These are phyloP conservation scores for Bacterosira constricta DNA, from an alignment of 108 stramenopile species.

Conservation along the genomic window DNA sequence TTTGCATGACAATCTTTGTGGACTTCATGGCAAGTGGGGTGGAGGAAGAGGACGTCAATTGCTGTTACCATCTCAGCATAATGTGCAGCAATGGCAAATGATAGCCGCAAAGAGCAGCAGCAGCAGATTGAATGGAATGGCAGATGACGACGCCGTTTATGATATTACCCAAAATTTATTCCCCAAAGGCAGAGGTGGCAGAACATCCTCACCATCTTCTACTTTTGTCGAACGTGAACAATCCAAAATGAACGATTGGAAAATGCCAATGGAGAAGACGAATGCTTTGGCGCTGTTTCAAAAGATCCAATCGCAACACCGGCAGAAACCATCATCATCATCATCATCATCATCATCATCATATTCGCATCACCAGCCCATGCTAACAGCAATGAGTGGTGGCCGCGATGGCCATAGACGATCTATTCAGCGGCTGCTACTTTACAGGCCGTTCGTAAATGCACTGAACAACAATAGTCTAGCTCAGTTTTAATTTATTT, in stretches of 20 bases:
- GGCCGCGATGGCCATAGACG: too few relatives aligned
- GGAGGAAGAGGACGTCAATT: neutral
- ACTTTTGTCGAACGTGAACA: constrained; percentile 11
- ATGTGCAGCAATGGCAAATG: neutral
- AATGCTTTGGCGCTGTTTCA: neutral
- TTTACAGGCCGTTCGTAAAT: too few relatives aligned
- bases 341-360: too few relatives aligned
- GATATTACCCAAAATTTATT: constrained; percentile 24
- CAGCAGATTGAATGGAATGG: neutral
- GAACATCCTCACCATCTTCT: neutral
- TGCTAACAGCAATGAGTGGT: too few relatives aligned
- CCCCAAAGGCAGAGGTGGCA: constrained; percentile 1
- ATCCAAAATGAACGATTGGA: constrained; percentile 29
- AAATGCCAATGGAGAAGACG: neutral
- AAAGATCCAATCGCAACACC: neutral
- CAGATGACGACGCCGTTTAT: neutral
- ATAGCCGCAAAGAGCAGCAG: too few relatives aligned
- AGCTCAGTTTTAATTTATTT: too few relatives aligned
- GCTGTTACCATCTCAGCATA: neutral
- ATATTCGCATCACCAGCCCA: too few relatives aligned
- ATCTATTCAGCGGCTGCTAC: too few relatives aligned
- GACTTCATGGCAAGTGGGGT: neutral
- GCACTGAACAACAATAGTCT: too few relatives aligned
- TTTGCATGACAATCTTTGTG: too few relatives aligned
- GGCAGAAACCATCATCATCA: too few relatives aligned